Evolutionary conservation across 805 yeast genomes (phyloP).

Genomic region (Myxozyma neotropica): DNA sequence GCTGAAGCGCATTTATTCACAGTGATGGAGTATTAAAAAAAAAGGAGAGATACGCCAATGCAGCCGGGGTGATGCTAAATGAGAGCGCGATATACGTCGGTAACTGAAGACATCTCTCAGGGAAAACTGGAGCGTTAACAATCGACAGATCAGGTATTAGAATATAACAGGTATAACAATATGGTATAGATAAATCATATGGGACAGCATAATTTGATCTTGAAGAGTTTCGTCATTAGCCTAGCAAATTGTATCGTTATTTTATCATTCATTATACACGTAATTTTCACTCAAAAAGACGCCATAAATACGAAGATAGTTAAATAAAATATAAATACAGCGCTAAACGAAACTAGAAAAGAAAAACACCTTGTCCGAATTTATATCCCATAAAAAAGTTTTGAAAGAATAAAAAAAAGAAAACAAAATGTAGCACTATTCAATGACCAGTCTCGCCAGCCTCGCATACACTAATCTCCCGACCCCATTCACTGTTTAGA

Average conservation of each 20-base stretch:
- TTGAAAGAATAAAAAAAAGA: background rate
- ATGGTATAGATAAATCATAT: no score
- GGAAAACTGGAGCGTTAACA: no score
- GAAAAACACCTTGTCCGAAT: background rate
- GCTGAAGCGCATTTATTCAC: no score
- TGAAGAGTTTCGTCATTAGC: no score
- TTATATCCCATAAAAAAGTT: background rate
- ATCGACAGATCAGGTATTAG: no score
- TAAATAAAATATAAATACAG: background rate
- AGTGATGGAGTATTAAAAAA: no score
- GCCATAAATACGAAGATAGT: slow-evolving; percentile 1
- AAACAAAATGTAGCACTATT: background rate
- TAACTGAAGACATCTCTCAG: no score
- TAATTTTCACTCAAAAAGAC: slow-evolving; percentile 3
- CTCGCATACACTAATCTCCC: slow-evolving; percentile 79
- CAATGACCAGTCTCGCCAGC: slow-evolving; percentile 55
- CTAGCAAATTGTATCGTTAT: background rate
- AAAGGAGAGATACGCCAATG: no score
- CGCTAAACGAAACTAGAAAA: background rate
- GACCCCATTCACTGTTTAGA: slow-evolving; percentile 92
- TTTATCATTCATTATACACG: slow-evolving; percentile 7
- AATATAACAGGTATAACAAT: no score
- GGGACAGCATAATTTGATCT: no score
- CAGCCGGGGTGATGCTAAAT: no score
- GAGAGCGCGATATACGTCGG: no score